phyloP scores from a whole-genome alignment of 768 basidiomycete species.

The Boletus rex-veris region DNA sequence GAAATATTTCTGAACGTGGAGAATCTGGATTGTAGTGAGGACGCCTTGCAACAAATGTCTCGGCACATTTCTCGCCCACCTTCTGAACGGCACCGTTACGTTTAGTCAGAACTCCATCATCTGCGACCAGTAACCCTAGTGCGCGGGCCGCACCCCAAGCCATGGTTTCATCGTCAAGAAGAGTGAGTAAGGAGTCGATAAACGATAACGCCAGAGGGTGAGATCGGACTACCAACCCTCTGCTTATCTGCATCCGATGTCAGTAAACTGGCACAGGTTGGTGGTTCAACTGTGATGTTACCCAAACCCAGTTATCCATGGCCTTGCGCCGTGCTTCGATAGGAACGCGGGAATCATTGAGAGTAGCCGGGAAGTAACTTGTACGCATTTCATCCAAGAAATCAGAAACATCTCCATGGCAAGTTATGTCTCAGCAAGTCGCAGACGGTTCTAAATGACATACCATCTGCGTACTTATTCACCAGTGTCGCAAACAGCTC shows the following conservation, averaged over 20 bases:
- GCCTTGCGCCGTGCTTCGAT: conserved; percentile 45
- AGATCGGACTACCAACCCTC: conserved; percentile 74
- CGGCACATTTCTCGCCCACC: conserved; percentile 39
- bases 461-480: conserved; percentile 76
- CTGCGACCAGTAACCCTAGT: conserved; percentile 61
- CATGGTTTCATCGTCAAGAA: conserved; percentile 64
- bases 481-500: conserved; percentile 63
- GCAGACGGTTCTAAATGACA: conserved; percentile 11
- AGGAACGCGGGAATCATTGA: conserved; percentile 35
- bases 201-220: conserved; percentile 56
- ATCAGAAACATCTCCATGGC: conserved; percentile 39
- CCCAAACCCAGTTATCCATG: conserved; percentile 68
- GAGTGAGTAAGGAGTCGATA: conserved; percentile 61
- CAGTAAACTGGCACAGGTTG: not conserved
- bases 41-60: not conserved
- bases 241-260: conserved; percentile 53
- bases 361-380: conserved; percentile 47
- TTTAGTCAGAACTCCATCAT: conserved; percentile 69
- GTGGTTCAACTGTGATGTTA: conserved; percentile 30
- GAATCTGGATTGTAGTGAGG: conserved; percentile 44
- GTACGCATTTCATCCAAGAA: conserved; percentile 46
- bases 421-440: not conserved
- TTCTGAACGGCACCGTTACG: conserved; percentile 73
- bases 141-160: conserved; percentile 73
- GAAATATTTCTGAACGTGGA: conserved; percentile 75